These are phyloP conservation scores for Selaginella moellendorffii DNA, from an alignment of 75 land plant genomes.

Conservation along the genomic window DNA sequence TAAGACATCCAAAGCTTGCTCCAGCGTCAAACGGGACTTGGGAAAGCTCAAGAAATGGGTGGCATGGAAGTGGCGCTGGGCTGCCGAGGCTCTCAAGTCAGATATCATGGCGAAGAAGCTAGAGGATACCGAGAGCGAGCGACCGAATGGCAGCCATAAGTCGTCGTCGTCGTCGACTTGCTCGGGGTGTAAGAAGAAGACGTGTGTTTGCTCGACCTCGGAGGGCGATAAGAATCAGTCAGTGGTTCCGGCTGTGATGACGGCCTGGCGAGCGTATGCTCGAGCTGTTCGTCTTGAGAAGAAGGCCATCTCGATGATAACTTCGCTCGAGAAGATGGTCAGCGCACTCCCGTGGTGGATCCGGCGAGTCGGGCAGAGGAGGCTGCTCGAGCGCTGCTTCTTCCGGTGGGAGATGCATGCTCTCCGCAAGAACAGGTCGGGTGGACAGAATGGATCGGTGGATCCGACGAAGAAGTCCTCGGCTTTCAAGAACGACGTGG, in stretches of 20 bases:
- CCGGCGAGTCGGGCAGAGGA: not conserved
- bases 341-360: not conserved
- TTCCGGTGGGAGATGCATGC: not conserved
- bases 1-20: not conserved
- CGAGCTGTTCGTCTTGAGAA: not conserved
- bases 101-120: not conserved
- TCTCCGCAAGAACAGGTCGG: not conserved
- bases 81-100: not conserved
- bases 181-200: not conserved
- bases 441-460: not conserved
- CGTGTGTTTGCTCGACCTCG: not conserved
- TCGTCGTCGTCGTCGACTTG: not conserved
- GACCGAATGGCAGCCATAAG: not conserved
- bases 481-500: not conserved
- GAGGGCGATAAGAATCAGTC: no score
- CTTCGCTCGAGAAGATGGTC: not conserved
- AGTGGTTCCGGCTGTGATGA: not conserved
- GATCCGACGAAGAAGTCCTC: not conserved
- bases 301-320: not conserved
- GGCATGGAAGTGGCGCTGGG: not conserved
- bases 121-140: not conserved
- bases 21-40: not conserved
- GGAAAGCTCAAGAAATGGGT: not conserved
- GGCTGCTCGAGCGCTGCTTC: not conserved
- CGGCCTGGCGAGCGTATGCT: not conserved